Base-by-base conservation (phyloP, 148 eudicot species). In the Vaccinium darrowii region DNA sequence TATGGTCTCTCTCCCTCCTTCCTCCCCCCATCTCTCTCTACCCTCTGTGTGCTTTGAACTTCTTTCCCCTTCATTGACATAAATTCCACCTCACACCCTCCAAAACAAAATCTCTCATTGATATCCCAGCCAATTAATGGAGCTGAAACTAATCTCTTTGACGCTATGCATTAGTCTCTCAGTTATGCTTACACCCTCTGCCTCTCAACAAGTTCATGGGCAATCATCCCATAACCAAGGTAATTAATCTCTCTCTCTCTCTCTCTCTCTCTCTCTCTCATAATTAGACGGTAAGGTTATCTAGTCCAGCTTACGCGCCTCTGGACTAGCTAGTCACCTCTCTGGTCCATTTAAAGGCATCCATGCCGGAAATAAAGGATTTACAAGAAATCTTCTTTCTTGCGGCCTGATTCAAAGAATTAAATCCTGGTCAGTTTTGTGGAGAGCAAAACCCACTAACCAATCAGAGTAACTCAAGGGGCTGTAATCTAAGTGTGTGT, bases 141-240 rank as follows among this genome's bases (percentile, higher is more conserved):
- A 86, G 78, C 65, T 82, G 15, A 33, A 6, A 39, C 23, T 86
- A 1, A 27, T 82, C 47, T 63, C 63, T 56, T 53, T 47, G 16
- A 50, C 69, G 1, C 63, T 82, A 7, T 82, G 87, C 15, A 10
- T 82, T 33, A 5, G 39, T 53, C 77, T 82, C 73, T 85, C 79
- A 2, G 12, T 81, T 77, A 3, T 86, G 75, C 51, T 84, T 72
- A 30, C 86, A 53, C 67, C 72, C 15, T 85, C 80, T 77, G 79
- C 79, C 78, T 83, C 86, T 57, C 72, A 33, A 57, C 88, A 86
- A 69, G 25, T 57, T 82, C 81, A 63, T n/a, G 79, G 67, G 60
- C 81, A 62, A 74, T 30, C 79, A 52, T 50, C 83, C 74, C 39
- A 62, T 3, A 33, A 80, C 7, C 79, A 85, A 85, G 89, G 89